phyloP scores from a whole-genome alignment of 1,284 basidiomycete genomes.

The Tylopilus orsonianus region DNA sequence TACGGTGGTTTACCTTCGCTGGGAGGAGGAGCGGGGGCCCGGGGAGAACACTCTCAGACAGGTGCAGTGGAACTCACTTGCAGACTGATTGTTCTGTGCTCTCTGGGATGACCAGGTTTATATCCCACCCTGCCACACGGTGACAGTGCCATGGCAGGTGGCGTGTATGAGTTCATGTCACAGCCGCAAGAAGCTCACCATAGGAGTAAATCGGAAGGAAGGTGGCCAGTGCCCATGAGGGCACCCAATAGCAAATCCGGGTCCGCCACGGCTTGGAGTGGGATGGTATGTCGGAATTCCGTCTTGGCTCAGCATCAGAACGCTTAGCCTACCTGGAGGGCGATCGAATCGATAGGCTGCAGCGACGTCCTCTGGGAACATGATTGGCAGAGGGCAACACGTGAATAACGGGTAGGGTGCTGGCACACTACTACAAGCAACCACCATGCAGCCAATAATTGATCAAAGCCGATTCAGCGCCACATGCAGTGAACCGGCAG shows the following conservation, averaged over 20 bases:
- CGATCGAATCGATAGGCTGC: slow-evolving; percentile 1
- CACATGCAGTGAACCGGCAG: slow-evolving; percentile 6
- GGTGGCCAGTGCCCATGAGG: slow-evolving; percentile 8
- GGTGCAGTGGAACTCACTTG: slow-evolving; percentile 13
- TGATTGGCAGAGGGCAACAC: neutral
- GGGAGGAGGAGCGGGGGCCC: neutral
- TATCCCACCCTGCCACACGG: slow-evolving; percentile 29
- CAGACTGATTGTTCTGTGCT: slow-evolving; percentile 3
- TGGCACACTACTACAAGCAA: slow-evolving; percentile 2
- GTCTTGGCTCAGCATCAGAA: neutral
- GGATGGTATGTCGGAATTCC: neutral
- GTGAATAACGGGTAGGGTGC: neutral
- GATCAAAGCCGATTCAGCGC: slow-evolving; percentile 22
- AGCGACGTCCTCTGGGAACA: neutral
- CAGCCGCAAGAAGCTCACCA: slow-evolving; percentile 28
- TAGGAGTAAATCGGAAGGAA: slow-evolving; percentile 15
- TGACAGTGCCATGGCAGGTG: slow-evolving; percentile 32
- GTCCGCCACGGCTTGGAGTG: neutral
- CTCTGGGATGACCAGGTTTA: slow-evolving; percentile 11
- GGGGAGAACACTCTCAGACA: slow-evolving; percentile 6
- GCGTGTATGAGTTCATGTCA: slow-evolving; percentile 19
- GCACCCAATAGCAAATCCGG: slow-evolving; percentile 14
- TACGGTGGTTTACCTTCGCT: neutral
- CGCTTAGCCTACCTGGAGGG: slow-evolving; percentile 13
- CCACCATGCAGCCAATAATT: slow-evolving; percentile 20